Evolutionary conservation across 306 rosid genomes (phyloP).

Genomic region (Canavalia gladiata): DNA sequence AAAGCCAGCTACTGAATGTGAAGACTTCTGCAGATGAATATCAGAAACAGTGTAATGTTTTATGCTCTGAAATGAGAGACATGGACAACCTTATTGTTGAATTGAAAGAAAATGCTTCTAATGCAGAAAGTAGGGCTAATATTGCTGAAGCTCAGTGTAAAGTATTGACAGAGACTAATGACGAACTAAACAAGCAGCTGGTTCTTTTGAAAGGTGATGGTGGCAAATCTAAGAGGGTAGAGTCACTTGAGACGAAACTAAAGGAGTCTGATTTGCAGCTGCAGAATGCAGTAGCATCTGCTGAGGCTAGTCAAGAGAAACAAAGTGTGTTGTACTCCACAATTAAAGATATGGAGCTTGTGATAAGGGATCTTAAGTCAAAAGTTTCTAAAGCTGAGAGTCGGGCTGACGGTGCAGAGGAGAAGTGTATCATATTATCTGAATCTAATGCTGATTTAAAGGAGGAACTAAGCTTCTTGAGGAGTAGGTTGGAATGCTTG

Average conservation of each 20-base stretch:
- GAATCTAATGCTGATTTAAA: constrained; percentile 75
- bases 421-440: constrained; percentile 72
- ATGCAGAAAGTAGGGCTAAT: constrained; percentile 62
- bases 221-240: constrained; percentile 53
- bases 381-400: constrained; percentile 79
- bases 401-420: constrained; percentile 80
- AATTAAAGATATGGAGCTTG: constrained; percentile 77
- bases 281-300: constrained; percentile 82
- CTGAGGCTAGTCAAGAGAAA: constrained; percentile 90
- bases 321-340: constrained; percentile 72
- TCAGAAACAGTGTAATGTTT: constrained; percentile 52
- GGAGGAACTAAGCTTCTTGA: constrained; percentile 74
- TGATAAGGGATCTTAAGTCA: constrained; percentile 77
- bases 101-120: constrained; percentile 52
- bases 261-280: constrained; percentile 64
- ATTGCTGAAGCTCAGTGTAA: constrained; percentile 58
- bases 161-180: constrained; percentile 51
- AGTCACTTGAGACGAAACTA: constrained; percentile 67
- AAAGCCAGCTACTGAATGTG: constrained; percentile 55
- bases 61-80: constrained; percentile 51
- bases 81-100: constrained; percentile 52
- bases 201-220: constrained; percentile 52
- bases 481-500: constrained; percentile 66
- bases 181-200: constrained; percentile 60
- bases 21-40: constrained; percentile 57